Conservation (phyloP, 176 grass and related monocot species). For the Oryza punctata region DNA sequence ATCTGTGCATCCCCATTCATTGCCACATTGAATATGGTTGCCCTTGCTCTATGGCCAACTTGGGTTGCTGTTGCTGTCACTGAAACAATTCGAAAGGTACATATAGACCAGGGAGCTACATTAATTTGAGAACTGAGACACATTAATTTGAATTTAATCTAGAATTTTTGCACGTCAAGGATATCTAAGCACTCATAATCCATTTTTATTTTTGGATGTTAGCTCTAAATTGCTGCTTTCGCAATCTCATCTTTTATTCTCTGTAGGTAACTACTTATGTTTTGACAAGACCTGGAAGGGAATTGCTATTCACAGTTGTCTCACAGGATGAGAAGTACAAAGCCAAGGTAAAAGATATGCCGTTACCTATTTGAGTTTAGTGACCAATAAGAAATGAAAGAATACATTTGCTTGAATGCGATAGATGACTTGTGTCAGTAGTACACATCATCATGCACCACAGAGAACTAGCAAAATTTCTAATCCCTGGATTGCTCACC, state of each 20-base stretch:
- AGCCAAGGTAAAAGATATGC: constrained; percentile 69
- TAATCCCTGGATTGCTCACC: background rate
- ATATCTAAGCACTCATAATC: constrained; percentile 5
- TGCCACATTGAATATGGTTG: constrained; percentile 74
- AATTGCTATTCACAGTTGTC: constrained; percentile 92
- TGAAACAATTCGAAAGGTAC: constrained; percentile 87
- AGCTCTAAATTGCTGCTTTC: background rate
- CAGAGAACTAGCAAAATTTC: background rate
- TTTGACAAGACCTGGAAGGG: constrained; percentile 91
- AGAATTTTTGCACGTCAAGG: background rate
- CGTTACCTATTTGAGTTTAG: constrained; percentile 2
- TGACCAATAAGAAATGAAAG: background rate
- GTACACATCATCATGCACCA: background rate
- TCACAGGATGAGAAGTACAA: constrained; percentile 97
- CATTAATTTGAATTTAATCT: background rate
- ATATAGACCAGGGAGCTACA: background rate
- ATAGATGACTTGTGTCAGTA: background rate
- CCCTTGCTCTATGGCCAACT: constrained; percentile 84
- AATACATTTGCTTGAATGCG: background rate
- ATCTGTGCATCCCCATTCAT: constrained; percentile 82
- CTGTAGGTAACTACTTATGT: constrained; percentile 87
- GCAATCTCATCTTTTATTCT: background rate
- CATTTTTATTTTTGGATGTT: constrained; percentile 2
- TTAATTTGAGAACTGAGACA: background rate
- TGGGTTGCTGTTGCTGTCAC: constrained; percentile 82